These are phyloP conservation scores for Acer yangbiense DNA, from an alignment of 345 rosid genomes.

Conservation along the genomic window DNA sequence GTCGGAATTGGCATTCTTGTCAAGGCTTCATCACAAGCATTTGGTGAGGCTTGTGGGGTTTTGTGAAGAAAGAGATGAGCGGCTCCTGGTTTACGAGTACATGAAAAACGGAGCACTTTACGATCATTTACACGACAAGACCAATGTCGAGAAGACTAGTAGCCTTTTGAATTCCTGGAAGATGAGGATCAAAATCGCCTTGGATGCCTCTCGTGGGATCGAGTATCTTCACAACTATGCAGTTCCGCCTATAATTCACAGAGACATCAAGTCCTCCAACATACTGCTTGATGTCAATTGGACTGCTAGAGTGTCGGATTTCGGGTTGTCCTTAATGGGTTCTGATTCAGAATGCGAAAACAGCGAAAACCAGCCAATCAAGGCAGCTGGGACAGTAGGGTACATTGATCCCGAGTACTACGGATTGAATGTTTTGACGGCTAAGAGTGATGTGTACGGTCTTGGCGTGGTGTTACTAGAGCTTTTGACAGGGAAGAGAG, in stretches of 20 bases:
- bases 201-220: slow-evolving; percentile 87
- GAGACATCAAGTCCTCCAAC: slow-evolving; percentile 87
- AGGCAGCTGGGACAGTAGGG: slow-evolving; percentile 89
- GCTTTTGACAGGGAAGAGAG: slow-evolving; percentile 71
- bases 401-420: slow-evolving; percentile 93
- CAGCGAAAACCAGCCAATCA: slow-evolving; percentile 35
- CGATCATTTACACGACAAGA: slow-evolving; percentile 71
- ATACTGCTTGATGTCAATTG: slow-evolving; percentile 72
- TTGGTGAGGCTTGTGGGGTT: slow-evolving; percentile 86
- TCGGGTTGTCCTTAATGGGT: slow-evolving; percentile 76
- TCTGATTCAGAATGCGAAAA: slow-evolving; percentile 49
- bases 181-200: slow-evolving; percentile 73
- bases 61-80: slow-evolving; percentile 81
- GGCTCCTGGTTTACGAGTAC: slow-evolving; percentile 83
- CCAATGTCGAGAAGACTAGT: slow-evolving; percentile 60
- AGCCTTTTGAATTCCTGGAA: slow-evolving; percentile 84
- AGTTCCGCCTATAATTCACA: slow-evolving; percentile 82
- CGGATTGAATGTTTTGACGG: slow-evolving; percentile 76
- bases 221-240: slow-evolving; percentile 87
- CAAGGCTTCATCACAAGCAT: slow-evolving; percentile 90
- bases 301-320: slow-evolving; percentile 86
- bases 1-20: slow-evolving; percentile 78
- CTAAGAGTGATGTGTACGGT: slow-evolving; percentile 90
- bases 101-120: slow-evolving; percentile 89
- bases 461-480: slow-evolving; percentile 84